Evolutionary conservation across 768 basidiomycete genomes (phyloP), one percentile per base, ranked within the genome.

Genomic region (Tylopilus felleus): DNA sequence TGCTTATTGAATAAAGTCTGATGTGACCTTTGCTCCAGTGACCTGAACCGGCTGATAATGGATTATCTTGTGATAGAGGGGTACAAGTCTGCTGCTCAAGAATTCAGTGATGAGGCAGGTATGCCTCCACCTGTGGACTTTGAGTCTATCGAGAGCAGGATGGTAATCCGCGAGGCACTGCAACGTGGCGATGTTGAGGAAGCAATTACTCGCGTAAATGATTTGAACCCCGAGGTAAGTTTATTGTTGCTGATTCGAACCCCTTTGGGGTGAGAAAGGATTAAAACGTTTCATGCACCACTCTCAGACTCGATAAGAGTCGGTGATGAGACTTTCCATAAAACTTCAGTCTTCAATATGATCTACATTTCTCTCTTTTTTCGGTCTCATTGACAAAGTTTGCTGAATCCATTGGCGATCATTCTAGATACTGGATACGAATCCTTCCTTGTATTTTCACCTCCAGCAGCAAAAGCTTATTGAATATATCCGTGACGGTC

Each of bases 311-410:
- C 74, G 65, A 66, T 70, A 52, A 70, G 75, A 82, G 88, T 83
- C 87, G 79, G 75, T 93, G 93, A 90, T 86, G 94, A 95, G 71
- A 84, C 65, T 70, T 62, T 45, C 76, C 77, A 82, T 78, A 78
- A 84, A 86, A 86, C 88, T 91, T 90, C 88, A 90, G 90, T 92
- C 88, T 92, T 92, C 87, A 91, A 91, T 88, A 92, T 93, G 90
- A 92, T 80, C 63, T 67, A 60, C 49, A 19, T n/a, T n/a, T n/a
- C 41, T n/a, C 0, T 21, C 4, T 38, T 27, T 52, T 35, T 35
- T 13, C 5, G 12, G 8, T 22, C 3, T 33, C 36, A 49, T 35
- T 5, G 25, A 51, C 39, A 27, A 22, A 21, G 38, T 47, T 47
- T 47, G 46, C 61, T 69, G 53, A 69, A 44, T 40, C 36, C 1